Conservation (phyloP, 164 flowering plant species). For the Annona cherimola region DNA sequence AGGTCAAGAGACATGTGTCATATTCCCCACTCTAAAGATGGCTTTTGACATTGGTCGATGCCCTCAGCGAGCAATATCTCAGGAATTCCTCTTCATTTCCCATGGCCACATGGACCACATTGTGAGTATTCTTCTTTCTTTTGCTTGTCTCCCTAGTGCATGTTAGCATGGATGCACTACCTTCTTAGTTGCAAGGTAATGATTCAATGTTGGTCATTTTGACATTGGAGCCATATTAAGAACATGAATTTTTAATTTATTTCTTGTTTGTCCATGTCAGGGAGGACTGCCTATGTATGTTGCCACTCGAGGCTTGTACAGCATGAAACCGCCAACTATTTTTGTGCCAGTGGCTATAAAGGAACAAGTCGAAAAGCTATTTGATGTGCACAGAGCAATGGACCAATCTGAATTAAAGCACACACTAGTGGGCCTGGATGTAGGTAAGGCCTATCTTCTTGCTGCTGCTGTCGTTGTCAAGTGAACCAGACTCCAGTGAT, state of each 20-base stretch:
- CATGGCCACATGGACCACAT: constrained; percentile 98
- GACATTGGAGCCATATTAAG: neutral
- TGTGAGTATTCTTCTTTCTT: constrained; percentile 25
- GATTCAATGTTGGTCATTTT: too few species aligned
- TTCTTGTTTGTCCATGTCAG: constrained; percentile 26
- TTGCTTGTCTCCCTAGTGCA: too few species aligned
- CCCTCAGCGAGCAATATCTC: constrained; percentile 80
- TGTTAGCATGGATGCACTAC: too few species aligned
- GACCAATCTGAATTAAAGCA: constrained; percentile 72
- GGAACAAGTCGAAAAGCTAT: constrained; percentile 61
- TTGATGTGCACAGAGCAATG: constrained; percentile 75
- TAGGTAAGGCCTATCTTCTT: constrained; percentile 43
- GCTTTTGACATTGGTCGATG: constrained; percentile 93
- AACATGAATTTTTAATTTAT: neutral
- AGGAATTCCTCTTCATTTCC: constrained; percentile 86
- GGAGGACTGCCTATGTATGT: constrained; percentile 98
- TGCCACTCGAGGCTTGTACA: constrained; percentile 79
- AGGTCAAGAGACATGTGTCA: constrained; percentile 96
- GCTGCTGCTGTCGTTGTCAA: neutral
- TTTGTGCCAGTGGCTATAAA: constrained; percentile 66
- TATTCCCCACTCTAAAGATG: constrained; percentile 64
- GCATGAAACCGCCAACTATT: constrained; percentile 81
- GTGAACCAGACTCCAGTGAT: neutral
- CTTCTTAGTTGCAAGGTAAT: too few species aligned
- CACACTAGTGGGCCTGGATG: constrained; percentile 61